These are phyloP conservation scores for Coemansia sp. DNA, from an alignment of 192 early-diverging fungal species.

Conservation along the genomic window DNA sequence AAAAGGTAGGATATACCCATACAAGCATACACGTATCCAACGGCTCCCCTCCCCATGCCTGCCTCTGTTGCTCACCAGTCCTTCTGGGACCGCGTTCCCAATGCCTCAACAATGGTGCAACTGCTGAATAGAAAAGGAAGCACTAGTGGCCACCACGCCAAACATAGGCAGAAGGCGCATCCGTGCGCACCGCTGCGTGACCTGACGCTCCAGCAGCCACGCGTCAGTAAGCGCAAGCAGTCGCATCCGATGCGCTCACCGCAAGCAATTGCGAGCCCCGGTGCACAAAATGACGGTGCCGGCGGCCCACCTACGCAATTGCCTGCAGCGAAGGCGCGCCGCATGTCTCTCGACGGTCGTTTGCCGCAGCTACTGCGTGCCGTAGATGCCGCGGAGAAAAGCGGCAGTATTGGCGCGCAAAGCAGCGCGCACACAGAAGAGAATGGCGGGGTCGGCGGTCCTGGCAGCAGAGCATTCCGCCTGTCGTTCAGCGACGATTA, in stretches of 20 bases:
- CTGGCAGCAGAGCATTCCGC: slow-evolving; percentile 44
- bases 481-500: slow-evolving; percentile 52
- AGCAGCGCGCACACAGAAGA: background rate
- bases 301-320: slow-evolving; percentile 2
- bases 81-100: slow-evolving; percentile 55
- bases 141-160: background rate
- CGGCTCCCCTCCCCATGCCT: too few species aligned
- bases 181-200: slow-evolving; percentile 15
- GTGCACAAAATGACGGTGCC: background rate
- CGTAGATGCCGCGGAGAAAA: background rate
- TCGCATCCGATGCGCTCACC: slow-evolving; percentile 49
- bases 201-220: slow-evolving; percentile 49
- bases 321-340: slow-evolving; percentile 21
- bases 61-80: slow-evolving; percentile 38
- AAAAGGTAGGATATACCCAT: background rate
- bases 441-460: background rate
- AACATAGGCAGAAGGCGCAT: background rate
- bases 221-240: slow-evolving; percentile 55
- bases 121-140: slow-evolving; percentile 28
- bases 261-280: background rate
- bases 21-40: too few species aligned
- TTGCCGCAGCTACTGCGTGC: slow-evolving; percentile 11
- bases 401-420: background rate
- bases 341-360: slow-evolving; percentile 33
- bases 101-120: slow-evolving; percentile 39